Evolutionary conservation across 768 basidiomycete genomes (phyloP), one percentile per base, ranked within the genome.

Genomic region (Collybia mongolica): DNA sequence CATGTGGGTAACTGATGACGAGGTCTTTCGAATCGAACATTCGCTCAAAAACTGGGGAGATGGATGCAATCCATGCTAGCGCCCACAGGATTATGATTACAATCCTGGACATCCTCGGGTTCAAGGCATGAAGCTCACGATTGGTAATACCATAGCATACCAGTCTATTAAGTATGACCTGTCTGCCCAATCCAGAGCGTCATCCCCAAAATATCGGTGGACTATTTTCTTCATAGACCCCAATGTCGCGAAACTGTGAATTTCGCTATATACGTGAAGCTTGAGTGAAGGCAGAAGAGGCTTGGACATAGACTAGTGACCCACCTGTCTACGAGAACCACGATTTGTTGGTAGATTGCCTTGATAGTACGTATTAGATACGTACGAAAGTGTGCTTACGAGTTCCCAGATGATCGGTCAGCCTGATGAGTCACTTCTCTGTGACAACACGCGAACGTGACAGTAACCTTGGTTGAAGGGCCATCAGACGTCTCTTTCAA

Each of bases 121-220:
- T 24, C 26, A 28, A 32, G 24, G 32, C 32, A 12, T 9, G 14
- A 14, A 32, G 14, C 32, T 14, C 11, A 32, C 11, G 5, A 32
- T 26, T 26, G 32, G 14, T 32, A 11, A 32, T 24, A 44, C 41
- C 19, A 17, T 6, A 23, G 8, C 35, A 39, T 58, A 79, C 83
- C 84, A 86, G 60, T 86, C 84, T 5, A 74, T 46, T 9, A 74
- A 19, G 58, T 84, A 84, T 9, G 76, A 71, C 50, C 64, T 61
- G 54, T 74, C 69, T 36, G 71, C 62, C 76, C 76, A 77, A 39
- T 69, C 65, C 19, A 77, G 52, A 28, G 75, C 55, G 37, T 70
- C 70, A 29, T 65, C 54, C 39, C 69, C 71, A 55, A 74, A 75
- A 28, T 66, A 56, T 18, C 62, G 69, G 12, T 57, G 54, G 11